These are phyloP conservation scores for Geotrichum candidum DNA, from an alignment of 1,139 yeast species.

Conservation along the genomic window DNA sequence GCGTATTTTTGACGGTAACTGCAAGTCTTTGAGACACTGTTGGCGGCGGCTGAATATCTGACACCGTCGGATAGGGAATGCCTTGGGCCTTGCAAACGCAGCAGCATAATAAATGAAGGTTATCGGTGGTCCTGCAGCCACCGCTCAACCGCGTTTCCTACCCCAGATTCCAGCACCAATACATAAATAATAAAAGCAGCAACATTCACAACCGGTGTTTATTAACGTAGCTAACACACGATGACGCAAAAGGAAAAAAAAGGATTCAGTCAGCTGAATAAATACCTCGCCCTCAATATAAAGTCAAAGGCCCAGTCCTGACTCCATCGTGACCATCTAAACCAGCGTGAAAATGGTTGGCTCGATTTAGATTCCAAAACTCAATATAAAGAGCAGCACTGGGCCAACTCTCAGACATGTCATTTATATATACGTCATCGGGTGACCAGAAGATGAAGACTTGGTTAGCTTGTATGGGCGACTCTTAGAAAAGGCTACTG, in stretches of 20 bases:
- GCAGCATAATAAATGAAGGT: not conserved
- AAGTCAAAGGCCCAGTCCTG: not conserved
- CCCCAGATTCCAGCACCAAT: not conserved
- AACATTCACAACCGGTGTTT: not conserved
- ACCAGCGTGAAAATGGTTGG: not conserved
- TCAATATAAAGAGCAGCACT: too few relatives aligned
- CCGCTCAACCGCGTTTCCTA: not conserved
- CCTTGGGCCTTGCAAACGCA: too few relatives aligned
- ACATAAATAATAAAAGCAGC: not conserved
- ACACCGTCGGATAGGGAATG: too few relatives aligned
- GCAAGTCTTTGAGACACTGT: too few relatives aligned
- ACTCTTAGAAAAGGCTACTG: too few relatives aligned
- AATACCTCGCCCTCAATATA: not conserved
- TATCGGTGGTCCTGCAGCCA: not conserved
- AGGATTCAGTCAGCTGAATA: not conserved
- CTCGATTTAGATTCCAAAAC: not conserved
- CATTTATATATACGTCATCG: too few relatives aligned
- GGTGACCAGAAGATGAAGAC: too few relatives aligned
- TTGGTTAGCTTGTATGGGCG: too few relatives aligned
- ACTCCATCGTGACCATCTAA: not conserved
- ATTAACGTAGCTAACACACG: not conserved
- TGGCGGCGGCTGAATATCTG: too few relatives aligned
- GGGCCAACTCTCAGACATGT: too few relatives aligned
- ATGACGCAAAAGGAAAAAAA: not conserved
- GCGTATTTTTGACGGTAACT: too few relatives aligned